Conservation (phyloP, 2,329 filamentous ascomycete species). For the Diaporthe sp. region DNA sequence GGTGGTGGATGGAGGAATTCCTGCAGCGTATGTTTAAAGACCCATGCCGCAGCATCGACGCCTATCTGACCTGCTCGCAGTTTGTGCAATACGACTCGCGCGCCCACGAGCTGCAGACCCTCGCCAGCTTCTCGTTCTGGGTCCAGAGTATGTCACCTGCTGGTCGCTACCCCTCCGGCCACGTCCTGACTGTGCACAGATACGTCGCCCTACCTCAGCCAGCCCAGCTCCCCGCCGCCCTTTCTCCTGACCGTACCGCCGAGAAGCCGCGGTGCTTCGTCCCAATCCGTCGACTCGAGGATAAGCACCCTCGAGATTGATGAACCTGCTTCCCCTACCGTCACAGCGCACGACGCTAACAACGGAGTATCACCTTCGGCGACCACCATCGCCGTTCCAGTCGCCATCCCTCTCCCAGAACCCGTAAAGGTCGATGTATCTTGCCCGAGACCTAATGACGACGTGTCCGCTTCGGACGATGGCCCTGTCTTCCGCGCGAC, state of each 20-base stretch:
- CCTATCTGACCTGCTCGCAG: slow-evolving; percentile 58
- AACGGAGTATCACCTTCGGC: slow-evolving; percentile 37
- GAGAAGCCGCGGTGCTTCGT: slow-evolving; percentile 85
- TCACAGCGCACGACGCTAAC: slow-evolving; percentile 55
- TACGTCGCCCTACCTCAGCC: slow-evolving; percentile 60
- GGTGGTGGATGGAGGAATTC: slow-evolving; percentile 95
- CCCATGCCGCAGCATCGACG: neutral
- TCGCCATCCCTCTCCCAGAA: slow-evolving; percentile 53
- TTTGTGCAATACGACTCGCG: slow-evolving; percentile 98
- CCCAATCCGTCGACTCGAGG: slow-evolving; percentile 88
- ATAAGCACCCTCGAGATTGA: slow-evolving; percentile 80
- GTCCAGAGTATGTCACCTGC: slow-evolving; percentile 77
- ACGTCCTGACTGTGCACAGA: slow-evolving; percentile 53
- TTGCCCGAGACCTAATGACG: slow-evolving; percentile 87
- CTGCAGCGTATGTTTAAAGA: slow-evolving; percentile 77
- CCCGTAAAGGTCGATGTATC: slow-evolving; percentile 88
- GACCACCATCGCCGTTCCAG: slow-evolving; percentile 17
- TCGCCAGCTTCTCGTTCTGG: slow-evolving; percentile 96
- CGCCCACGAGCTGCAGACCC: slow-evolving; percentile 87
- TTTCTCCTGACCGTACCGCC: slow-evolving; percentile 81
- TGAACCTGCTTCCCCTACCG: slow-evolving; percentile 69
- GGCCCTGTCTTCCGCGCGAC: slow-evolving; percentile 96
- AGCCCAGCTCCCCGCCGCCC: slow-evolving; percentile 77
- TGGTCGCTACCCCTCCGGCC: slow-evolving; percentile 40
- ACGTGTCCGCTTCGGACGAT: slow-evolving; percentile 88